Evolutionary conservation across 2,329 filamentous ascomycete genomes (phyloP).

Genomic region (Xylaria sp.): DNA sequence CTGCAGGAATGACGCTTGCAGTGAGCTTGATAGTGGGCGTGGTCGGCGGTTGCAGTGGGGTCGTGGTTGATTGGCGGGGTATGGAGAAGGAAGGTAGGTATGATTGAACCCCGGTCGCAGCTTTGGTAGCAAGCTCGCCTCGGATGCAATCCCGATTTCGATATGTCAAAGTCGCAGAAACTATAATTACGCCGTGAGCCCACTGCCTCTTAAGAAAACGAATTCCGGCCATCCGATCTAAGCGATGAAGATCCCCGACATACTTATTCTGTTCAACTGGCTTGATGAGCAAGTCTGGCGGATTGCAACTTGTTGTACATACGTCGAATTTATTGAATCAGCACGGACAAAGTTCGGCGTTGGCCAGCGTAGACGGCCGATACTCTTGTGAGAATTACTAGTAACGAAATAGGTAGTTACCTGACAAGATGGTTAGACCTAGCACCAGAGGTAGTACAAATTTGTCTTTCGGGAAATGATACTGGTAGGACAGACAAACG

Average conservation of each 20-base stretch:
- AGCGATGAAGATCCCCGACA: not conserved
- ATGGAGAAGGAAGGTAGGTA: not conserved
- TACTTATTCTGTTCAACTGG: not conserved
- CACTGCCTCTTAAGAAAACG: not conserved
- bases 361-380: not conserved
- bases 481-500: not conserved
- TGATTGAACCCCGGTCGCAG: not conserved
- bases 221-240: not conserved
- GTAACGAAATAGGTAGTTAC: conserved; percentile 3
- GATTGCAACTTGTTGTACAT: conserved; percentile 5
- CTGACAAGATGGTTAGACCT: not conserved
- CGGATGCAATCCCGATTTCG: no score
- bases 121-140: not conserved
- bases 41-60: not conserved
- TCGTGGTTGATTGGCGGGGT: conserved; percentile 4
- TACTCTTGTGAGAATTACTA: conserved; percentile 14
- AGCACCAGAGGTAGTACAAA: not conserved
- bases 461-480: not conserved
- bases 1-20: conserved; percentile 19
- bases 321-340: not conserved
- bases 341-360: conserved; percentile 25
- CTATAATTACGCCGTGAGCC: conserved; percentile 26
- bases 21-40: not conserved
- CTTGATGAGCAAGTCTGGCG: not conserved
- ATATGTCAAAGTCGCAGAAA: no score